These are phyloP conservation scores for Ceratocystis huliohia DNA, from an alignment of 2,329 filamentous ascomycete species.

Conservation along the genomic window DNA sequence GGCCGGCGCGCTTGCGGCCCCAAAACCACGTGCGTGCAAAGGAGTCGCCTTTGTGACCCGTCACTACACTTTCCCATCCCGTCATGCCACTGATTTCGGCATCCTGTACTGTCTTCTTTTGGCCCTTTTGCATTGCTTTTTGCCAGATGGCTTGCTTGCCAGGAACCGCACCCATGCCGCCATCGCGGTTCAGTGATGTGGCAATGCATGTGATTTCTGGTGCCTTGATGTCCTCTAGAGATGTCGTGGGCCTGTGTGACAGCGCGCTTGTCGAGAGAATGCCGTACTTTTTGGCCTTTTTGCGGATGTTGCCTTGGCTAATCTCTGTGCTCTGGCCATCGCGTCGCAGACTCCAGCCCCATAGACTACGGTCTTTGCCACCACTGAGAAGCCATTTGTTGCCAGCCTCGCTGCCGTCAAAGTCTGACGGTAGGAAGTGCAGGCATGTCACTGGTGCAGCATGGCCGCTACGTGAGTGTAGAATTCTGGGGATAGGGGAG, in stretches of 20 bases:
- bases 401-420: slow-evolving; percentile 74
- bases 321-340: slow-evolving; percentile 90
- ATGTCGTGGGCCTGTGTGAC: slow-evolving; percentile 48
- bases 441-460: slow-evolving; percentile 73
- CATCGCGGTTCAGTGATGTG: slow-evolving; percentile 84
- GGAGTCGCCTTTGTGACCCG: slow-evolving; percentile 74
- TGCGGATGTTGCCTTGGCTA: slow-evolving; percentile 78
- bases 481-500: slow-evolving; percentile 67
- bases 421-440: slow-evolving; percentile 73
- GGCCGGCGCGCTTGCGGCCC: slow-evolving; percentile 82
- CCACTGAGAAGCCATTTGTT: slow-evolving; percentile 93
- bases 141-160: slow-evolving; percentile 75
- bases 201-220: slow-evolving; percentile 86
- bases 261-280: slow-evolving; percentile 47
- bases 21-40: slow-evolving; percentile 95
- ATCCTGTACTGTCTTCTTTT: slow-evolving; percentile 49
- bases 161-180: slow-evolving; percentile 75
- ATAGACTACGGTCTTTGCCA: slow-evolving; percentile 78
- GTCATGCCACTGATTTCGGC: slow-evolving; percentile 64
- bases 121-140: slow-evolving; percentile 33
- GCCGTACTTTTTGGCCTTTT: slow-evolving; percentile 81
- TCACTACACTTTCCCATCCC: slow-evolving; percentile 95
- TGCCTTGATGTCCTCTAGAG: slow-evolving; percentile 67
- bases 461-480: slow-evolving; percentile 81
- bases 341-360: slow-evolving; percentile 89